phyloP scores from a whole-genome alignment of 495 filamentous ascomycete genomes.

The Pseudevernia furfuracea region DNA sequence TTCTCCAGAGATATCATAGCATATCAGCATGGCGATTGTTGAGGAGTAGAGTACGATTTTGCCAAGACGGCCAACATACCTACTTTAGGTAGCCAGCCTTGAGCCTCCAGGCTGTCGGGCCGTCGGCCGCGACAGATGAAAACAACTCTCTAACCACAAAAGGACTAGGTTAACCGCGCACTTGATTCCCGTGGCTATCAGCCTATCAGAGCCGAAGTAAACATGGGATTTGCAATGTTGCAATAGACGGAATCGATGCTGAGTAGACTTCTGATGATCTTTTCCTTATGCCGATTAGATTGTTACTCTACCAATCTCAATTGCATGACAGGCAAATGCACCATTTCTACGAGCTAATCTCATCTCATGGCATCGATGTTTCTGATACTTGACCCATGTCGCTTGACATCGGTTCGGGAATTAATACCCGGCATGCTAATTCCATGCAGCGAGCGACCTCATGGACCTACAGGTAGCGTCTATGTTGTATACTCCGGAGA shows the following conservation, averaged over 20 bases:
- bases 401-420: not conserved
- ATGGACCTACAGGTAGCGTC: not conserved
- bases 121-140: not conserved
- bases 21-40: no score
- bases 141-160: not conserved
- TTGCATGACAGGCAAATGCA: no score
- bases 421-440: not conserved
- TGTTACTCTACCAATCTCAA: no score
- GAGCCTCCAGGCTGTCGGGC: not conserved
- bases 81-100: no score
- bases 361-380: not conserved
- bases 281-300: not conserved
- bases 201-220: no score
- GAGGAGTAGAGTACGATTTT: no score
- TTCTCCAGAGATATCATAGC: no score
- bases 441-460: not conserved
- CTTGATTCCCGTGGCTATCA: not conserved
- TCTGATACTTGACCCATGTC: not conserved
- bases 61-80: no score
- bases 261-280: not conserved
- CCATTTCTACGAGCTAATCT: not conserved
- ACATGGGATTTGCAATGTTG: no score
- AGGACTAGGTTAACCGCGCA: not conserved
- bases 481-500: not conserved
- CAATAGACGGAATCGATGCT: not conserved